Evolutionary conservation across 768 basidiomycete species (phyloP), one percentile per base, ranked within the genome.

Genomic region (Harrya chromipes): DNA sequence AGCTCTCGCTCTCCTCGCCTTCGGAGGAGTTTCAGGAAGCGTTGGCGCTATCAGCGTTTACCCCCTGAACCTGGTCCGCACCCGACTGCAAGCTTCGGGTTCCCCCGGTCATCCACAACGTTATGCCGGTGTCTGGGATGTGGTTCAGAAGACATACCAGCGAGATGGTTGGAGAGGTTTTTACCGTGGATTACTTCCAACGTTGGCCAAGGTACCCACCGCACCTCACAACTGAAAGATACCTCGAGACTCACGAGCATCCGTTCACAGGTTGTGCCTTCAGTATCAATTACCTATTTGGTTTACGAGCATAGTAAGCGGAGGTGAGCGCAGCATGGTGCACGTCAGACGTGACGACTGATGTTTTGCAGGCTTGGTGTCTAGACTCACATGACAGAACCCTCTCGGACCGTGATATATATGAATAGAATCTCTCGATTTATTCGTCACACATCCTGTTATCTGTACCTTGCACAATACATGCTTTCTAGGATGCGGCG

Each of bases 251-350:
- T 56, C 29, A 50, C 49, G 14, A 21, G 26, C 51, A 43, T 20
- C 45, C 17, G 12, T 58, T 43, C 39, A 29, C 58, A 91, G 89
- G 95, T 98, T 50, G 85, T 97, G 39, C 95, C 95, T 43, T 87
- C 94, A 4, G 95, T 98, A 37, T 95, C 94, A 8, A 97, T 98
- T 70, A 92, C 92, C 52, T 97, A 97, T 71, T 84, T 97, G 35
- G 94, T 97, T 54, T 93, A 93, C 69, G 90, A 93, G 65, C 83
- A 88, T 59, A 84, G 79, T 60, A 93, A 90, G 74, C 79, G 85
- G 66, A 85, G 75, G 90, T 86, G 47, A 54, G 81, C 68, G 19
- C 38, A 6, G 13, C 41, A 24, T 31, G 37, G 34, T 27, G 10
- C 9, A 23, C 29, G 35, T 43, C 31, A 11, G 40, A 46, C 27